Base-by-base conservation (phyloP, 2,329 filamentous ascomycete species). In the Furcasterigmium sp. region DNA sequence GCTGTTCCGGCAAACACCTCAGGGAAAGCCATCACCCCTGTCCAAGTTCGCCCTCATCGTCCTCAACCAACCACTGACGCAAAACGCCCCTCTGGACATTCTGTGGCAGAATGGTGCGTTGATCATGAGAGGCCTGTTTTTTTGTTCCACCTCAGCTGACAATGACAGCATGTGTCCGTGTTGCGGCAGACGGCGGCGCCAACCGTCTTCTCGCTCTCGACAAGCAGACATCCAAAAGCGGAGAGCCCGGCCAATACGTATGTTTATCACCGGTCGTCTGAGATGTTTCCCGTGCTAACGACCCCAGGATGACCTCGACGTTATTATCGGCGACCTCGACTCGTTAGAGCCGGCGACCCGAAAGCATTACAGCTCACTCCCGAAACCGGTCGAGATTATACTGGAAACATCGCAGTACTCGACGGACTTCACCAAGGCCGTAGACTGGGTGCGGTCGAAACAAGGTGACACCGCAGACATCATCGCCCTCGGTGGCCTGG, bases 141-240 rank as follows among this genome's bases (percentile, higher is more conserved):
- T n/a, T n/a, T n/a, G n/a, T n/a, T n/a, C n/a, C n/a, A n/a, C n/a
- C n/a, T n/a, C n/a, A n/a, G n/a, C n/a, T n/a, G n/a, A n/a, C n/a
- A n/a, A n/a, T n/a, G n/a, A n/a, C n/a, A 87, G 84, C 86, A 41
- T 69, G 67, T 18, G 75, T 83, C 48, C 78, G 77, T 19, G 73
- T 97, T 42, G 95, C 90, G 46, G 93, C 90, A 21, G 93, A 98
- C 67, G 93, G 91, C 43, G 93, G 90, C 19, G 91, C 91, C 37
- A 95, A 97, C 58, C 76, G 80, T 29, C 74, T 96, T 63, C 67
- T 72, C 44, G 59, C 72, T 25, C 61, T 72, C 14, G 49, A 45
- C 34, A 28, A 47, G 35, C 17, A 38, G 32, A 41, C 44, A 42
- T 38, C 43, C 19, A 28, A 29, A 15, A 10, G 23, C 29, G 14